phyloP scores from a whole-genome alignment of 1,284 basidiomycete genomes.

The Trichosporon sp. region DNA sequence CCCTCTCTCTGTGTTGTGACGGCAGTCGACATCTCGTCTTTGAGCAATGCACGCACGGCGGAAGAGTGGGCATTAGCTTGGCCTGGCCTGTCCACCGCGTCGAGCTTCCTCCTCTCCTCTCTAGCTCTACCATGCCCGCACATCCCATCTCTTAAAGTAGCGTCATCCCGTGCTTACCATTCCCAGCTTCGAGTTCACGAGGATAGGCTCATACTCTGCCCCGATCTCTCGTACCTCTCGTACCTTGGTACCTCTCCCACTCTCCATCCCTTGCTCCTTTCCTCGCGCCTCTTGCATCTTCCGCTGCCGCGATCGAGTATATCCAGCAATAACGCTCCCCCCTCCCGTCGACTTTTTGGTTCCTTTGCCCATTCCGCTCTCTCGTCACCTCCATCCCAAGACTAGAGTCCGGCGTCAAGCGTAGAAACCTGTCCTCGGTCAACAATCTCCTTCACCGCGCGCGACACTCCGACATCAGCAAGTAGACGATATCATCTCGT shows the following conservation, averaged over 20 bases:
- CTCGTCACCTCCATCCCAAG: neutral
- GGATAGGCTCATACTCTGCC: conserved; percentile 3
- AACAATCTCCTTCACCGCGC: neutral
- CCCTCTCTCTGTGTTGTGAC: neutral
- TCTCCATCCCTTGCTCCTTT: neutral
- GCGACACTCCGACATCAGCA: conserved; percentile 3
- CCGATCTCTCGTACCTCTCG: conserved; percentile 13
- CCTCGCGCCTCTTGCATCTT: neutral
- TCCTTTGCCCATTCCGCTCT: conserved; percentile 8
- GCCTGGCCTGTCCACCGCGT: no score
- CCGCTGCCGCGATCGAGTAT: conserved; percentile 11
- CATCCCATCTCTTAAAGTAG: neutral
- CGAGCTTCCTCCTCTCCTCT: no score
- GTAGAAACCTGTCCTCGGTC: neutral
- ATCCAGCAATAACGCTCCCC: conserved; percentile 5
- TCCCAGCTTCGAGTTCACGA: conserved; percentile 1
- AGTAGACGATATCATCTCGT: neutral
- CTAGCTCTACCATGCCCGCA: no score
- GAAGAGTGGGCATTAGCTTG: neutral
- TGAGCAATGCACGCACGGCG: neutral
- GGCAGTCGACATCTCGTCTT: neutral
- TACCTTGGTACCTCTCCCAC: conserved; percentile 10
- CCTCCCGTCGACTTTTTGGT: conserved; percentile 8
- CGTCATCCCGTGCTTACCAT: conserved; percentile 11
- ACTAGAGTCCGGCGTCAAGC: neutral